Conservation (phyloP, 2,329 filamentous ascomycete species). For the Colletotrichum magnum region DNA sequence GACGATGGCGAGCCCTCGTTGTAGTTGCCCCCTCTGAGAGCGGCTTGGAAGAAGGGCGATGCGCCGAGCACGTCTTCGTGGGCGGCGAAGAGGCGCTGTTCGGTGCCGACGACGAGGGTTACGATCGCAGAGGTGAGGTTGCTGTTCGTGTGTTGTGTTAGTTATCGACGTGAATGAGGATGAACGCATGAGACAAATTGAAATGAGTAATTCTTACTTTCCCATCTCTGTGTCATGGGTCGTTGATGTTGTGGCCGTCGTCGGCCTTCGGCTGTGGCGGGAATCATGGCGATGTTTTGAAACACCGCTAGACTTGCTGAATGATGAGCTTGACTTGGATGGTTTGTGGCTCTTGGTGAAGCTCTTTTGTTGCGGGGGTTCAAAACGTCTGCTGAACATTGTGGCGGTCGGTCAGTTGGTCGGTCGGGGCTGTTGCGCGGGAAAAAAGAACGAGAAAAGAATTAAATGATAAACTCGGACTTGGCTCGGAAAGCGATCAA, state of each 20-base stretch:
- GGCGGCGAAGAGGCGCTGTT: slow-evolving; percentile 90
- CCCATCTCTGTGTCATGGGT: slow-evolving; percentile 57
- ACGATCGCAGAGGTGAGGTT: slow-evolving; percentile 78
- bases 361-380: slow-evolving; percentile 62
- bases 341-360: slow-evolving; percentile 67
- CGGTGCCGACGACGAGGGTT: slow-evolving; percentile 83
- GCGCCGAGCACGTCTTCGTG: slow-evolving; percentile 87
- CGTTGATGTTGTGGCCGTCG: slow-evolving; percentile 58
- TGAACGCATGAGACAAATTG: background rate
- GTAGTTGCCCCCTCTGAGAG: slow-evolving; percentile 74
- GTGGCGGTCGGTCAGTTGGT: slow-evolving; percentile 40
- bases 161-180: background rate
- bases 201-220: slow-evolving; percentile 55
- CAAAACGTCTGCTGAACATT: slow-evolving; percentile 66
- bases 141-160: slow-evolving; percentile 52
- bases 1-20: slow-evolving; percentile 64
- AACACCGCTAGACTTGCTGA: slow-evolving; percentile 68
- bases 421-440: background rate
- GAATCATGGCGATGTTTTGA: slow-evolving; percentile 69
- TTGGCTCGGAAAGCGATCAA: background rate
- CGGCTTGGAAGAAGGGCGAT: slow-evolving; percentile 83
- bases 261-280: slow-evolving; percentile 61
- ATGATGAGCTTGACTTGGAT: slow-evolving; percentile 67
- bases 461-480: background rate
- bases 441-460: background rate